phyloP scores from a whole-genome alignment of 1,139 yeast species.

The Taiozyma onychis region DNA sequence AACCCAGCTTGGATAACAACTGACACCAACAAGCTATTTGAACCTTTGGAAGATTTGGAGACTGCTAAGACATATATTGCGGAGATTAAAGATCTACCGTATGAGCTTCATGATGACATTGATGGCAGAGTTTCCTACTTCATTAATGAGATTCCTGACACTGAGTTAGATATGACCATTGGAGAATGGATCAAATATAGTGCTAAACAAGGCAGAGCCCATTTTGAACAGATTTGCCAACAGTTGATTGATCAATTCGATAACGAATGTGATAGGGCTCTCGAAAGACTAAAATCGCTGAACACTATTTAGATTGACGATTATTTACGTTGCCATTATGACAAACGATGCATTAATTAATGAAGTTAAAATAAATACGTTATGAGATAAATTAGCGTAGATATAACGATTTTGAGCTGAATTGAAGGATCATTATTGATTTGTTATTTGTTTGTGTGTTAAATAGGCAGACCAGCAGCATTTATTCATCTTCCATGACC shows the following conservation, averaged over 20 bases:
- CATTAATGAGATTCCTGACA: constrained; percentile 63
- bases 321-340: neutral
- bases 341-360: neutral
- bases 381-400: neutral
- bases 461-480: neutral
- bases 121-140: constrained; percentile 62
- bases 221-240: constrained; percentile 31
- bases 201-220: constrained; percentile 41
- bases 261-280: constrained; percentile 39
- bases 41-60: constrained; percentile 35
- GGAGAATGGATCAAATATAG: constrained; percentile 60
- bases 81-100: constrained; percentile 16
- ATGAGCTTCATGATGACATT: constrained; percentile 37
- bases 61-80: constrained; percentile 33
- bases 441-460: neutral
- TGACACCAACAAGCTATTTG: constrained; percentile 28
- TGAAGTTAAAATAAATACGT: neutral
- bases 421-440: neutral
- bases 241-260: constrained; percentile 40
- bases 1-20: constrained; percentile 23
- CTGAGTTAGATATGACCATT: constrained; percentile 64
- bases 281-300: constrained; percentile 16
- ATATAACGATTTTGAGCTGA: neutral
- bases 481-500: constrained; percentile 1
- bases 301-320: neutral